These are phyloP conservation scores for Colletotrichum somersetense DNA, from an alignment of 2,329 filamentous ascomycete genomes.

Conservation along the genomic window DNA sequence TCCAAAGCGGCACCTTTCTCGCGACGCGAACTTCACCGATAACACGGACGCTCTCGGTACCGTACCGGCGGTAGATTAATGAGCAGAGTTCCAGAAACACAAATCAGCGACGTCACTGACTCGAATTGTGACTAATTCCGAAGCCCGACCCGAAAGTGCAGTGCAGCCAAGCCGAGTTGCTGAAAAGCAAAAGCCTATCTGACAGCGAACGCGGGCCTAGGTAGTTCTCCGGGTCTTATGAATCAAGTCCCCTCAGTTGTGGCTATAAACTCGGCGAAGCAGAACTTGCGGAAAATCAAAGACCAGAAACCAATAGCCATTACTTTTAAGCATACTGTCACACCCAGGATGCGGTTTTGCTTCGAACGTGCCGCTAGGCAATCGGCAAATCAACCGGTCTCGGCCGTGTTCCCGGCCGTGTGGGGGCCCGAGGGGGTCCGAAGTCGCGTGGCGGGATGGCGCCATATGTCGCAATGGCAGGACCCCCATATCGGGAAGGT, in stretches of 20 bases:
- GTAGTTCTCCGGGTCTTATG: not conserved
- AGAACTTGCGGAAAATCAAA: not conserved
- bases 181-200: not conserved
- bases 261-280: not conserved
- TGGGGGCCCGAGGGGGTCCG: slow-evolving; percentile 29
- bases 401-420: slow-evolving; percentile 17
- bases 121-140: slow-evolving; percentile 8
- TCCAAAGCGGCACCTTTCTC: not conserved
- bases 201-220: not conserved
- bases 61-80: slow-evolving; percentile 15
- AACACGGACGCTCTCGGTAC: slow-evolving; percentile 10
- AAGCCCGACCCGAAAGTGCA: slow-evolving; percentile 10
- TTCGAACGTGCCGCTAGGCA: not conserved
- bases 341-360: not conserved
- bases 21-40: slow-evolving; percentile 33
- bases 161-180: not conserved
- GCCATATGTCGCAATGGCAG: slow-evolving; percentile 37
- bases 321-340: not conserved
- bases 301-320: not conserved
- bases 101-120: slow-evolving; percentile 21
- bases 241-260: not conserved
- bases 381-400: slow-evolving; percentile 11
- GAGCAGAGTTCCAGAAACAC: slow-evolving; percentile 25
- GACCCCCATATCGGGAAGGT: slow-evolving; percentile 22
- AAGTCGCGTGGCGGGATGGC: slow-evolving; percentile 33